Percentiles rank a stretch among this genome's conserved stretches.
Conservation (phyloP, 306 rosid species). For the Hippophae rhamnoides region DNA sequence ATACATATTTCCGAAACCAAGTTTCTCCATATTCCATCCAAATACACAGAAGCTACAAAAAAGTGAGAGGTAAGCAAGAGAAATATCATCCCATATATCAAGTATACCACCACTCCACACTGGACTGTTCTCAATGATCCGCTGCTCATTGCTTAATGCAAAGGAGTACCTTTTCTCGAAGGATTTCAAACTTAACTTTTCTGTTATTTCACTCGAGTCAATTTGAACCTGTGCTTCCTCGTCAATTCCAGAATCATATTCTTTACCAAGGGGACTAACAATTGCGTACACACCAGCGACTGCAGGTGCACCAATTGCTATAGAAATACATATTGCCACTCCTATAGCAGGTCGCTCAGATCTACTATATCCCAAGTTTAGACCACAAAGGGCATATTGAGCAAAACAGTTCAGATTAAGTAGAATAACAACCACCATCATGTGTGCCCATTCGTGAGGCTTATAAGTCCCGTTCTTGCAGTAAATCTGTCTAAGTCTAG, state of each 20-base stretch:
- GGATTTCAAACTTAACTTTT: constrained; percentile 27
- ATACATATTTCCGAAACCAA: constrained; percentile 90
- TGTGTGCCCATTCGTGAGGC: constrained; percentile 87
- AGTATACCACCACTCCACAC: constrained; percentile 82
- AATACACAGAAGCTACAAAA: constrained; percentile 77
- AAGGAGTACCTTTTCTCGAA: constrained; percentile 51
- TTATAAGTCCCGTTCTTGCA: constrained; percentile 82
- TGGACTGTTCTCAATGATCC: constrained; percentile 34
- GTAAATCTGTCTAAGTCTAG: constrained; percentile 52
- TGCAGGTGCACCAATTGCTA: constrained; percentile 76
- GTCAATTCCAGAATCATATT: constrained; percentile 47
- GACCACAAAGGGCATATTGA: constrained; percentile 86
- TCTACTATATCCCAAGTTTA: constrained; percentile 73
- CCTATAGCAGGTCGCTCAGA: constrained; percentile 76
- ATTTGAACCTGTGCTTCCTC: constrained; percentile 61
- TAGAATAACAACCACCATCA: constrained; percentile 78
- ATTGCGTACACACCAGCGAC: constrained; percentile 63
- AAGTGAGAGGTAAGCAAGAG: constrained; percentile 68
- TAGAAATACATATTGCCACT: constrained; percentile 61
- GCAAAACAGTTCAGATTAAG: constrained; percentile 79
- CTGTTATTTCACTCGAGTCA: constrained; percentile 18
- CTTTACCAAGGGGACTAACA: constrained; percentile 82
- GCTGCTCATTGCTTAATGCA: constrained; percentile 40
- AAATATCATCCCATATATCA: constrained; percentile 73
- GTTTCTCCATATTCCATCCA: constrained; percentile 97